Evolutionary conservation across 352 stramenopile genomes (phyloP).

Genomic region (Globisporangium recalcitrans): DNA sequence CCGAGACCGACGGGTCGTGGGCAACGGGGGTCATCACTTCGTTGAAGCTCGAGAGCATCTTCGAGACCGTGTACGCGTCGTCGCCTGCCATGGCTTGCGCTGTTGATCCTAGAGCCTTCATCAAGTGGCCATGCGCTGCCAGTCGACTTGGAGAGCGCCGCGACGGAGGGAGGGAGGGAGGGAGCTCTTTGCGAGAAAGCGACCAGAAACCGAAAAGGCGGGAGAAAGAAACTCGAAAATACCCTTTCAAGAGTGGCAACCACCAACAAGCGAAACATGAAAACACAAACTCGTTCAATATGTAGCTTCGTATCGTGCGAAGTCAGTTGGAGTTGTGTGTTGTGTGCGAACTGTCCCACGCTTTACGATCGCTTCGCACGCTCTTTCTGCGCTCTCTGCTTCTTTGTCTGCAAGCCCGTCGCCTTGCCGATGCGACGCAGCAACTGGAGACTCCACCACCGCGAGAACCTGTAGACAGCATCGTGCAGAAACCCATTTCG

Average conservation of each 20-base stretch:
- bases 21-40: constrained; percentile 67
- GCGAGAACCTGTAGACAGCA: constrained; percentile 47
- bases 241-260: neutral
- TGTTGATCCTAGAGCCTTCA: neutral
- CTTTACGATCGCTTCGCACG: constrained; percentile 18
- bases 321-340: neutral
- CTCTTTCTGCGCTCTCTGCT: constrained; percentile 33
- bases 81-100: constrained; percentile 24
- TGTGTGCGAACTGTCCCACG: neutral
- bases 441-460: constrained; percentile 80
- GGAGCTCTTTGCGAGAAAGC: too few relatives aligned
- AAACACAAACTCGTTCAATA: neutral
- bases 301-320: neutral
- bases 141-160: too few relatives aligned
- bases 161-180: too few relatives aligned
- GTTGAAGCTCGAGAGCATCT: constrained; percentile 82
- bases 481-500: neutral
- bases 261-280: neutral
- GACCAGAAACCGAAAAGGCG: neutral
- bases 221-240: neutral
- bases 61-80: constrained; percentile 76
- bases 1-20: constrained; percentile 32
- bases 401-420: constrained; percentile 72
- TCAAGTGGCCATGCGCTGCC: too few relatives aligned
- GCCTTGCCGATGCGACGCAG: constrained; percentile 75